phyloP scores from a whole-genome alignment of 306 rosid species.

The Ormosia semicastrata region DNA sequence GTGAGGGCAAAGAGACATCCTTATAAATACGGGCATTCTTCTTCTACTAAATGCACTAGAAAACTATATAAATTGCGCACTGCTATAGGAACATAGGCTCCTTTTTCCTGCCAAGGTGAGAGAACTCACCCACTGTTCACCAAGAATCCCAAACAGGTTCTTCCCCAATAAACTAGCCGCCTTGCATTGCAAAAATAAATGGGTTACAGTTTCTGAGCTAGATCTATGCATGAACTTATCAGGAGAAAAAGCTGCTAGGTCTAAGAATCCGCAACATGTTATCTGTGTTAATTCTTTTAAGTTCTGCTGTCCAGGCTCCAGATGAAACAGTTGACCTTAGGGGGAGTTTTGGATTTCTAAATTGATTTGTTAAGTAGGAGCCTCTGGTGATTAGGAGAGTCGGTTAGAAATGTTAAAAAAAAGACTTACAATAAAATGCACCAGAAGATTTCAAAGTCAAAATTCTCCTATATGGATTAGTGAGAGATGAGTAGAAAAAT shows the following conservation, averaged over 20 bases:
- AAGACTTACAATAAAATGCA: too few relatives aligned
- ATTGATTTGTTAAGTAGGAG: too few relatives aligned
- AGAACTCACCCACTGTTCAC: not conserved
- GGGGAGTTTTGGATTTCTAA: too few relatives aligned
- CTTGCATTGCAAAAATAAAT: not conserved
- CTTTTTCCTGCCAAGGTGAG: not conserved
- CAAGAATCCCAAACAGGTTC: not conserved
- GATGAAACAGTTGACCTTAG: too few relatives aligned
- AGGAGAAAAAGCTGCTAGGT: not conserved
- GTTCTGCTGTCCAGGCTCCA: too few relatives aligned
- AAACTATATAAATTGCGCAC: not conserved
- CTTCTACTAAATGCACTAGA: not conserved
- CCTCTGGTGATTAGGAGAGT: too few relatives aligned
- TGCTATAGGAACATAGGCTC: not conserved
- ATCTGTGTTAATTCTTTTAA: too few relatives aligned
- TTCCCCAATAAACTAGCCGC: not conserved
- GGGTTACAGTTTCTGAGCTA: not conserved
- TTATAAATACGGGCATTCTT: not conserved
- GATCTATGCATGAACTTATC: not conserved
- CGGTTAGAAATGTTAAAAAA: too few relatives aligned
- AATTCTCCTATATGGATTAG: too few relatives aligned
- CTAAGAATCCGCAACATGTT: not conserved
- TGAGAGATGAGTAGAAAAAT: too few relatives aligned
- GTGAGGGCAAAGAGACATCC: not conserved
- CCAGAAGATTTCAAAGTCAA: too few relatives aligned